These are phyloP conservation scores for Leccinum longicurvipes DNA, from an alignment of 768 basidiomycete species.

Conservation along the genomic window DNA sequence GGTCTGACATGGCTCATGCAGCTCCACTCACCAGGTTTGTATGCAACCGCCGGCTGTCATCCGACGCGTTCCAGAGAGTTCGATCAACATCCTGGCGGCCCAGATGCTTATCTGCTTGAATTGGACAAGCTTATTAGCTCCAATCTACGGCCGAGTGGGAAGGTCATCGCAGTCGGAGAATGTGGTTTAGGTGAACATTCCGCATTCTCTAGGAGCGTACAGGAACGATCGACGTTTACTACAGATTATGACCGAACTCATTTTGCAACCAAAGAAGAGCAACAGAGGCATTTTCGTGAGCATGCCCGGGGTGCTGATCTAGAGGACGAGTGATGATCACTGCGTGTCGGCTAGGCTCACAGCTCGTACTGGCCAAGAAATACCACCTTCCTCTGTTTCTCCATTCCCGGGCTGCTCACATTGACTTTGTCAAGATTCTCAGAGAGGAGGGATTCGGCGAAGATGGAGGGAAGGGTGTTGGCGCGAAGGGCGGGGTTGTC, in stretches of 20 bases:
- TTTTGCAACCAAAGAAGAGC: conserved; percentile 57
- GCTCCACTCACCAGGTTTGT: conserved; percentile 53
- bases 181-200: conserved; percentile 64
- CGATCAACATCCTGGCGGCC: conserved; percentile 51
- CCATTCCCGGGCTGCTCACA: conserved; percentile 75
- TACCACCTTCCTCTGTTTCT: conserved; percentile 75
- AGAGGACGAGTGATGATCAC: background rate
- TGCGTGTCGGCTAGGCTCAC: conserved; percentile 35
- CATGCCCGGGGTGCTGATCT: background rate
- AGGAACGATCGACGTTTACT: background rate
- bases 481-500: conserved; percentile 70
- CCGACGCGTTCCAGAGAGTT: conserved; percentile 75
- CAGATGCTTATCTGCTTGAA: conserved; percentile 56
- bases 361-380: conserved; percentile 66
- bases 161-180: conserved; percentile 74
- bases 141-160: conserved; percentile 49
- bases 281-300: conserved; percentile 63
- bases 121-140: conserved; percentile 52
- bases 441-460: conserved; percentile 61
- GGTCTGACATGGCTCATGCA: background rate
- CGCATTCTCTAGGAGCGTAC: background rate
- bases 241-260: conserved; percentile 76
- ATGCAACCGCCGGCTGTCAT: conserved; percentile 77
- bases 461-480: conserved; percentile 51
- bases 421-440: conserved; percentile 64